Conservation (phyloP, 2,329 filamentous ascomycete species). For the Metarhizium humberi region DNA sequence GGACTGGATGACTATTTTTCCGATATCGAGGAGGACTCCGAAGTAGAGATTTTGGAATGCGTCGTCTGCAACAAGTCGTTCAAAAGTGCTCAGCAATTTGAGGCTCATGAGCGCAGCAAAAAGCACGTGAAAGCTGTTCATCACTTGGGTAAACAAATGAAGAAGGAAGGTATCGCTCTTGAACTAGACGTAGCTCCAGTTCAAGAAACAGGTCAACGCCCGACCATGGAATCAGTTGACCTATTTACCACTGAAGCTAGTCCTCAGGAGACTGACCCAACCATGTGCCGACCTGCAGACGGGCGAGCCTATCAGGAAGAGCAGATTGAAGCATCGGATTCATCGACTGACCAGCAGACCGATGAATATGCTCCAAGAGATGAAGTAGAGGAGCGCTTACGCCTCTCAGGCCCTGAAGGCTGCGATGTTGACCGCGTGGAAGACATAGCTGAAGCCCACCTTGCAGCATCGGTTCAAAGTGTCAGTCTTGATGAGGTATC, state of each 20-base stretch:
- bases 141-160: conserved; percentile 73
- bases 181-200: conserved; percentile 25
- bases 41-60: conserved; percentile 60
- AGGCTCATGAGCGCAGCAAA: conserved; percentile 91
- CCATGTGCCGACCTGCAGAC: background rate
- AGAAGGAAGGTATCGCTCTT: conserved; percentile 61
- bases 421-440: background rate
- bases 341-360: background rate
- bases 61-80: conserved; percentile 71
- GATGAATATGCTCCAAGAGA: conserved; percentile 40
- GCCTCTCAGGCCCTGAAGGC: background rate
- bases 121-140: conserved; percentile 87
- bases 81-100: conserved; percentile 84
- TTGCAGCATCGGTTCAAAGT: conserved; percentile 9
- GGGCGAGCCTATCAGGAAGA: background rate
- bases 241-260: background rate
- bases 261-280: background rate
- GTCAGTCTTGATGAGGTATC: conserved; percentile 17
- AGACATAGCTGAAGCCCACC: conserved; percentile 5
- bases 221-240: background rate
- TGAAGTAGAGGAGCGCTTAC: conserved; percentile 31
- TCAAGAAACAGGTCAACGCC: background rate
- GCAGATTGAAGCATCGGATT: background rate
- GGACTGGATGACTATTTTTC: conserved; percentile 54
- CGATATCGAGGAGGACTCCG: conserved; percentile 43